Evolutionary conservation across 805 yeast genomes (phyloP).

Genomic region (Metschnikowia orientalis): DNA sequence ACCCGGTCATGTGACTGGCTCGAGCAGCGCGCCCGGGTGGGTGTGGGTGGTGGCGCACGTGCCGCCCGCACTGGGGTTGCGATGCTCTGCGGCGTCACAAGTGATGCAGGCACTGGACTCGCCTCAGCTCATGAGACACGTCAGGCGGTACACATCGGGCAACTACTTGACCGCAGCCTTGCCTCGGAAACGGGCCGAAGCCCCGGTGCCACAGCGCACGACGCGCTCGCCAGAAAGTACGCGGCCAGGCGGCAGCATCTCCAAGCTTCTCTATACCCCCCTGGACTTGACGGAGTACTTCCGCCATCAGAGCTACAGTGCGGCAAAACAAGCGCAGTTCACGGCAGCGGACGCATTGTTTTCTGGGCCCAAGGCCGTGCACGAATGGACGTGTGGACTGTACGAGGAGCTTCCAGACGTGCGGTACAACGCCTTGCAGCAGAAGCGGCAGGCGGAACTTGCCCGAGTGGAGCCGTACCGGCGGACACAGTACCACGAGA

Average conservation of each 20-base stretch:
- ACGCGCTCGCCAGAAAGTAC: too few species aligned
- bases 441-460: slow-evolving; percentile 16
- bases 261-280: slow-evolving; percentile 9
- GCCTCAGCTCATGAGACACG: too few species aligned
- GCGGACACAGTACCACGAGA: slow-evolving; percentile 20
- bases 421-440: slow-evolving; percentile 23
- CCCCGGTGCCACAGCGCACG: too few species aligned
- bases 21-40: too few species aligned
- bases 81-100: too few species aligned
- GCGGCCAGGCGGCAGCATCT: neutral
- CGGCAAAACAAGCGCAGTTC: slow-evolving; percentile 11
- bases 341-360: slow-evolving; percentile 34
- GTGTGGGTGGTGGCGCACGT: too few species aligned
- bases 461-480: slow-evolving; percentile 23
- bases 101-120: too few species aligned
- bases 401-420: slow-evolving; percentile 59
- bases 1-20: too few species aligned
- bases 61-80: too few species aligned
- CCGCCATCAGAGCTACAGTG: slow-evolving; percentile 6
- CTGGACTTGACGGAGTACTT: slow-evolving; percentile 13
- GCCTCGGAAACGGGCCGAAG: too few species aligned
- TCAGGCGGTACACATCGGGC: too few species aligned
- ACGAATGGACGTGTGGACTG: slow-evolving; percentile 58
- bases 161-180: too few species aligned
- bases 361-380: slow-evolving; percentile 39